Base-by-base conservation (phyloP, 1,139 yeast species). In the Magnusiomyces tetraspermus region DNA sequence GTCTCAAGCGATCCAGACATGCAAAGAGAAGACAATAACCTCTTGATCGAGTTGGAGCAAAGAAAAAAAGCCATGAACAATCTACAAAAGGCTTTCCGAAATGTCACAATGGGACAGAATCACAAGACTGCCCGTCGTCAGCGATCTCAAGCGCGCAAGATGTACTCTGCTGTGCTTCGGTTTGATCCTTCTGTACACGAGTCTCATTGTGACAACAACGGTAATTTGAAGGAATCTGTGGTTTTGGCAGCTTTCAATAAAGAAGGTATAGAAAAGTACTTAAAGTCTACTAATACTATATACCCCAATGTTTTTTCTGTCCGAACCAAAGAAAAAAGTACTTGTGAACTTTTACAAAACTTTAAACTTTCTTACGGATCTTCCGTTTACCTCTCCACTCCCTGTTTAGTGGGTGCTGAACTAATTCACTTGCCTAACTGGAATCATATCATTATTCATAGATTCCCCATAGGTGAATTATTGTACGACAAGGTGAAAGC, bases 361-460 rank as follows among this genome's bases (percentile, higher is more conserved):
- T 6, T 8, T 15, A 4, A 15, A 33, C 38, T 15, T 15, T 17
- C 5, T 33, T 15, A 4, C 5, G 10, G 38, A 8, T 15, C 17
- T 8, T 33, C 17, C n/a, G n/a, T n/a, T n/a, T 4, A 33, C 17
- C 10, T 13, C 10, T 15, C 10, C 17, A 33, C 38, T 33, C 17
- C 38, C 10, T 33, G 38, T 33, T 4, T 15, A 13, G 6, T 28
- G 31, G 10, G 10, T 10, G 15, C 5, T 15, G 40, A 5, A 10
- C 6, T 17, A 36, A 15, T 46, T 33, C 31, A 46, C 36, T 23
- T 36, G 4, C 49, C 49, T 2, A 15, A 24, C n/a, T 46, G 49
- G 49, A 21, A 24, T 4, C 49, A 46, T 15, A 17, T 46, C 8
- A 46, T 46, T 46, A 31, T 46, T 6, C 49, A 46, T 21, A 46